These are phyloP conservation scores for Poa annua DNA, from an alignment of 176 grass and related monocot species.

Conservation along the genomic window DNA sequence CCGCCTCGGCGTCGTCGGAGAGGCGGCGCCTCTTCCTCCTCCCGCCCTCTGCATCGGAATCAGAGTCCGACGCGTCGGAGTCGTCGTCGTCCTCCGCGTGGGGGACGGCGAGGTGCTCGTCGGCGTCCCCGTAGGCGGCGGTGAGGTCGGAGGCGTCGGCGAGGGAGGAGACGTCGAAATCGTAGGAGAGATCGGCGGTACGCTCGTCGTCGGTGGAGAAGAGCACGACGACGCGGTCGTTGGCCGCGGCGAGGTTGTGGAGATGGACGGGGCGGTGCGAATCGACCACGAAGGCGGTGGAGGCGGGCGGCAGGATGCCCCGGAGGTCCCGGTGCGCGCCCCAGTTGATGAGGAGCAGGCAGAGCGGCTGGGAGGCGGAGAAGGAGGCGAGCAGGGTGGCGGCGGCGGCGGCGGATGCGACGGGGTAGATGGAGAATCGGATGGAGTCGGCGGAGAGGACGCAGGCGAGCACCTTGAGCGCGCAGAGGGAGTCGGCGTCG, in stretches of 20 bases:
- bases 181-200: slow-evolving; percentile 72
- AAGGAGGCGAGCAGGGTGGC: slow-evolving; percentile 45
- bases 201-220: slow-evolving; percentile 74
- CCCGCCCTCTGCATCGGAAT: slow-evolving; percentile 45
- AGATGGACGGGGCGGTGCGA: slow-evolving; percentile 79
- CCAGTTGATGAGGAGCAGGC: slow-evolving; percentile 75
- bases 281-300: slow-evolving; percentile 62
- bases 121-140: slow-evolving; percentile 42
- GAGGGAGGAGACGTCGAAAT: slow-evolving; percentile 70
- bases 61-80: slow-evolving; percentile 49
- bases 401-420: slow-evolving; percentile 51
- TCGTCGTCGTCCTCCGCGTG: slow-evolving; percentile 3
- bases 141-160: slow-evolving; percentile 74
- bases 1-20: slow-evolving; percentile 42
- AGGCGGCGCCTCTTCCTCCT: slow-evolving; percentile 52
- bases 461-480: slow-evolving; percentile 60
- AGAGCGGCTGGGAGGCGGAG: slow-evolving; percentile 46
- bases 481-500: slow-evolving; percentile 80
- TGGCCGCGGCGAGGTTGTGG: slow-evolving; percentile 67
- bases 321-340: slow-evolving; percentile 68
- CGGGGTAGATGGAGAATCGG: slow-evolving; percentile 55
- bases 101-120: slow-evolving; percentile 30
- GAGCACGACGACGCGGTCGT: slow-evolving; percentile 69
- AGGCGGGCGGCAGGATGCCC: slow-evolving; percentile 42
- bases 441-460: slow-evolving; percentile 59